Conservation (phyloP, 805 yeast species). For the Sporopachydermia lactativora region DNA sequence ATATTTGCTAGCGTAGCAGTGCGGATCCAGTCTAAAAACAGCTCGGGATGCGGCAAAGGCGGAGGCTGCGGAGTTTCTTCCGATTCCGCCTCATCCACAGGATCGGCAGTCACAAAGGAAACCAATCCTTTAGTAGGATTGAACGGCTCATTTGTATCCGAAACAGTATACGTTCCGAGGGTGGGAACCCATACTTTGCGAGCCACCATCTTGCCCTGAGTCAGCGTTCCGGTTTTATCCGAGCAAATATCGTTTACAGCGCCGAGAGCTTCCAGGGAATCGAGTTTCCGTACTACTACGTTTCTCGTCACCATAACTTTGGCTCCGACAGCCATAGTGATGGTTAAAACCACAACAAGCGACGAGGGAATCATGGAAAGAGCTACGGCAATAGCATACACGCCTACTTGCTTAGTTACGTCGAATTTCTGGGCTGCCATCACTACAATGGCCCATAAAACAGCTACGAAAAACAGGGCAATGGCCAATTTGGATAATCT, state of each 20-base stretch:
- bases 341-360: slow-evolving; percentile 66
- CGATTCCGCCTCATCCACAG: slow-evolving; percentile 16
- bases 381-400: slow-evolving; percentile 79
- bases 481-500: slow-evolving; percentile 68
- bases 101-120: slow-evolving; percentile 21
- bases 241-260: slow-evolving; percentile 71
- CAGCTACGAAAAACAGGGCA: slow-evolving; percentile 58
- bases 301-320: slow-evolving; percentile 53
- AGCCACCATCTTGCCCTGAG: slow-evolving; percentile 72
- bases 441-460: slow-evolving; percentile 72
- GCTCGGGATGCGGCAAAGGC: slow-evolving; percentile 8
- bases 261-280: slow-evolving; percentile 67
- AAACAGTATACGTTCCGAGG: slow-evolving; percentile 40
- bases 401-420: slow-evolving; percentile 72
- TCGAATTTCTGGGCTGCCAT: slow-evolving; percentile 70
- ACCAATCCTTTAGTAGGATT: slow-evolving; percentile 48
- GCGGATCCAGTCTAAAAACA: slow-evolving; percentile 37
- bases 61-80: slow-evolving; percentile 4
- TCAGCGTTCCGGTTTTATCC: slow-evolving; percentile 72
- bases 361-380: slow-evolving; percentile 76
- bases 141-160: slow-evolving; percentile 43
- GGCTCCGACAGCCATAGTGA: slow-evolving; percentile 77
- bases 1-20: slow-evolving; percentile 72
- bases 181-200: slow-evolving; percentile 55
- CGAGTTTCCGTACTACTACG: slow-evolving; percentile 65